Evolutionary conservation across 2,329 filamentous ascomycete genomes (phyloP), one percentile per base, ranked within the genome.

Genomic region (Aureobasidium sp.): DNA sequence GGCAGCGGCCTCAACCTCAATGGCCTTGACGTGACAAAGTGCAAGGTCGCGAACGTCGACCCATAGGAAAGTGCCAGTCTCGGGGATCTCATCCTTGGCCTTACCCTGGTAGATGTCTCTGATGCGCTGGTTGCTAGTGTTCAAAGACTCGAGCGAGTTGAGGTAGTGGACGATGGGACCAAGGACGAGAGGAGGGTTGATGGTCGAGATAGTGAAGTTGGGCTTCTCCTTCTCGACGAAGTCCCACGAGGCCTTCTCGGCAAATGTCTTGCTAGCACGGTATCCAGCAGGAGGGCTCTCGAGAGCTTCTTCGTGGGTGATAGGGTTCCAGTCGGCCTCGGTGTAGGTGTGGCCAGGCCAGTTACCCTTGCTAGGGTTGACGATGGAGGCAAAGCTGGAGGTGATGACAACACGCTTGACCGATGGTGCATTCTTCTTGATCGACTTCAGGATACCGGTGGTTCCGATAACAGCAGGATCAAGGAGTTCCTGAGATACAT

Each of bases 381-480:
- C 67, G n/a, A 89, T 85, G 0, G 85, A 78, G n/a, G 85, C 86
- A 66, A 88, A 89, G 2, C 85, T 88, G 3, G 84, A 87, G 0
- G 85, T 88, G 65, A 89, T 81, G 48, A 88, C 85, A 16, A 95
- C 87, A 63, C 86, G 82, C 75, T 86, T 90, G 58, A 95, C 88
- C 70, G 71, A 82, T 65, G 84, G 83, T 2, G 84, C 83, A 62
- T 75, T 76, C 67, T 81, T 80, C 71, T 85, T 85, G 71, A 86
- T 81, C 1, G 82, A 81, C 66, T 82, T 84, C 64, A 87, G 71
- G 57, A 87, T 82, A 13, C 83, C 83, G 0, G 81, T 84, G 0
- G 84, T 87, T 59, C 84, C 84, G 66, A 85, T 85, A 64, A 86
- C 76, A 9, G 84, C 84, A 16, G 83, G 82, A 65, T 85, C 83